phyloP scores from a whole-genome alignment of 2,329 filamentous ascomycete genomes.

The Sordariomycetes sp. region DNA sequence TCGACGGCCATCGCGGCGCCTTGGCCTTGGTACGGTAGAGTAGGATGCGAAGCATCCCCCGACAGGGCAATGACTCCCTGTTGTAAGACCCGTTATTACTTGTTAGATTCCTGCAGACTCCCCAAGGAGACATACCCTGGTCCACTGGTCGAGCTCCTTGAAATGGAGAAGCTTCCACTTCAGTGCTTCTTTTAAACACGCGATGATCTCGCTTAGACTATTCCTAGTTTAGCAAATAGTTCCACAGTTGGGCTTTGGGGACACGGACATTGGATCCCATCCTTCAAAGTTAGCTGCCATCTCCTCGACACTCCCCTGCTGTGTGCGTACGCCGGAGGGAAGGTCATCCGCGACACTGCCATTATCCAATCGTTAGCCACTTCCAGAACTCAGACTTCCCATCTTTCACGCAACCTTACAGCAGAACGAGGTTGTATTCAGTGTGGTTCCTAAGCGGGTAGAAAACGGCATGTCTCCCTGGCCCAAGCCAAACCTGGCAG shows the following conservation, averaged over 20 bases:
- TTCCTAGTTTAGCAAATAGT: neutral
- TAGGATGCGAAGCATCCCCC: constrained; percentile 12
- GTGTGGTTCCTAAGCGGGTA: constrained; percentile 1
- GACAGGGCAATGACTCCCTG: constrained; percentile 8
- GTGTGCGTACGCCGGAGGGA: neutral
- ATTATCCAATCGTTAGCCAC: neutral
- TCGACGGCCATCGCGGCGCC: constrained; percentile 15
- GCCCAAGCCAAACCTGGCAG: constrained; percentile 3
- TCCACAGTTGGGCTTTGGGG: neutral
- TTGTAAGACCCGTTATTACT: too few relatives aligned
- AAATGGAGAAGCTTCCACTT: constrained; percentile 5
- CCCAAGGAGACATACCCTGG: too few relatives aligned
- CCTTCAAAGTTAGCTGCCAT: constrained; percentile 3
- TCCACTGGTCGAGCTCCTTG: constrained; percentile 4
- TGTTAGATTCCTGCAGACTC: too few relatives aligned
- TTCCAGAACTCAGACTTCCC: neutral
- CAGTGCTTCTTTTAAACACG: neutral
- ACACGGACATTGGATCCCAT: neutral
- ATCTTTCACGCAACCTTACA: neutral
- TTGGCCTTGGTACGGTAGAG: constrained; percentile 14
- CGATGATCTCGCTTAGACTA: constrained; percentile 2
- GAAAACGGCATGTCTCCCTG: constrained; percentile 2
- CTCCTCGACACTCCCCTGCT: neutral
- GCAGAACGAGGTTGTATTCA: constrained; percentile 2
- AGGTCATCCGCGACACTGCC: constrained; percentile 3